Conservation (phyloP, 352 stramenopile genomes). For the Achlya hypogyna region DNA sequence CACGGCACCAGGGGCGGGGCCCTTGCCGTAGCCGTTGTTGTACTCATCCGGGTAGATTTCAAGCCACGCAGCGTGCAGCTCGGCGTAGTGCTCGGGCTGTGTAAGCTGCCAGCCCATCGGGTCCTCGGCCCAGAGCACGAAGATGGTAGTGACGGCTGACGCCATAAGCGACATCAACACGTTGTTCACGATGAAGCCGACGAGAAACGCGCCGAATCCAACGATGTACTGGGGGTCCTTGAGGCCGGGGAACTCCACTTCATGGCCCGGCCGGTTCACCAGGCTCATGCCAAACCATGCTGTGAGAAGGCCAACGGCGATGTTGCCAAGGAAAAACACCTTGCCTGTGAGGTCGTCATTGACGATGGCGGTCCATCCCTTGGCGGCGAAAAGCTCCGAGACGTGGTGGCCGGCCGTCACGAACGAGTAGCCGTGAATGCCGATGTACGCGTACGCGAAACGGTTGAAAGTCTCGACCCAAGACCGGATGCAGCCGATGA, state of each 20-base stretch:
- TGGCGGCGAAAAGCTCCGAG: conserved; percentile 66
- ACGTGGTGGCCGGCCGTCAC: conserved; percentile 63
- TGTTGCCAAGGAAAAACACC: conserved; percentile 74
- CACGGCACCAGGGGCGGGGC: neutral
- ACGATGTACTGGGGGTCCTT: conserved; percentile 54
- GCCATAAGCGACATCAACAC: conserved; percentile 66
- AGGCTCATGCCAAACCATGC: conserved; percentile 43
- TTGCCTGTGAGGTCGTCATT: conserved; percentile 83
- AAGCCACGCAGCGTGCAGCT: conserved; percentile 63
- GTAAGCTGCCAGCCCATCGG: conserved; percentile 65
- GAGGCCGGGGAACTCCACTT: conserved; percentile 46
- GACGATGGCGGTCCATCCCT: conserved; percentile 83
- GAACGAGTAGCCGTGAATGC: conserved; percentile 81
- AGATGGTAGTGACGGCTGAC: conserved; percentile 71
- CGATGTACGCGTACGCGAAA: conserved; percentile 83
- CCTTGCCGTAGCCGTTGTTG: conserved; percentile 70
- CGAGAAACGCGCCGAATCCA: conserved; percentile 58
- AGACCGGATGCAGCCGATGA: conserved; percentile 72
- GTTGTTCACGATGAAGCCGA: conserved; percentile 66
- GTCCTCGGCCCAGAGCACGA: conserved; percentile 79
- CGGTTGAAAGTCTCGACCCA: conserved; percentile 87
- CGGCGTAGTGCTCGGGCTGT: conserved; percentile 56
- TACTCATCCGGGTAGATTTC: conserved; percentile 79
- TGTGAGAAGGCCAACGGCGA: conserved; percentile 60
- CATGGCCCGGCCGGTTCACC: conserved; percentile 31